Conservation (phyloP, 352 stramenopile species). For the Phytophthora pluvialis region DNA sequence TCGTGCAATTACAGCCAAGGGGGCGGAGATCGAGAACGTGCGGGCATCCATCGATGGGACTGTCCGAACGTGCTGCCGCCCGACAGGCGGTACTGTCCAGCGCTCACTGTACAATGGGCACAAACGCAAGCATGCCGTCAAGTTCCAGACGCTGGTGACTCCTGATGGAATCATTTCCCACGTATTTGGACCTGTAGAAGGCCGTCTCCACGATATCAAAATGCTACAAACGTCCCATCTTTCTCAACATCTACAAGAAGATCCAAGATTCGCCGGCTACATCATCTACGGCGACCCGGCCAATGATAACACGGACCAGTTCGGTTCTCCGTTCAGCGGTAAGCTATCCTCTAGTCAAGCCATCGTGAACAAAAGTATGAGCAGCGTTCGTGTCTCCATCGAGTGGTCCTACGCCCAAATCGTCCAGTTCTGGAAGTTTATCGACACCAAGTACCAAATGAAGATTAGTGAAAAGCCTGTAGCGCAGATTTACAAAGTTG, state of each 20-base stretch:
- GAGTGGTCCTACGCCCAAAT: background rate
- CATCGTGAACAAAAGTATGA: background rate
- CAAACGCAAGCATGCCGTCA: conserved; percentile 30
- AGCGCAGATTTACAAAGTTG: background rate
- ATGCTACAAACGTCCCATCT: background rate
- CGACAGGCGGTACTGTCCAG: background rate
- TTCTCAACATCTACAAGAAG: background rate
- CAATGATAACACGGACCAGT: background rate
- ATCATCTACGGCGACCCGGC: background rate
- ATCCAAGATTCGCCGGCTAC: background rate
- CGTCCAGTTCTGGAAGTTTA: background rate
- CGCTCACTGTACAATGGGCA: conserved; percentile 6
- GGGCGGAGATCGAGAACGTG: background rate
- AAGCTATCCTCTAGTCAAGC: background rate
- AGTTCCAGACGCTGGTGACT: conserved; percentile 19
- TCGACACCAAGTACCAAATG: background rate
- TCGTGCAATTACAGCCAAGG: background rate
- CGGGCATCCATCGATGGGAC: background rate
- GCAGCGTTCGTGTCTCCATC: background rate
- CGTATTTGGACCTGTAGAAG: conserved; percentile 1
- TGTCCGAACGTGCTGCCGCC: background rate
- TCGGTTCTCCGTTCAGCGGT: background rate
- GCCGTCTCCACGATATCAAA: background rate
- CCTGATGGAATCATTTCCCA: conserved; percentile 7
- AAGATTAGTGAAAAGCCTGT: background rate